Conservation (phyloP, 1,284 basidiomycete genomes). For the Volvariella surrecta region DNA sequence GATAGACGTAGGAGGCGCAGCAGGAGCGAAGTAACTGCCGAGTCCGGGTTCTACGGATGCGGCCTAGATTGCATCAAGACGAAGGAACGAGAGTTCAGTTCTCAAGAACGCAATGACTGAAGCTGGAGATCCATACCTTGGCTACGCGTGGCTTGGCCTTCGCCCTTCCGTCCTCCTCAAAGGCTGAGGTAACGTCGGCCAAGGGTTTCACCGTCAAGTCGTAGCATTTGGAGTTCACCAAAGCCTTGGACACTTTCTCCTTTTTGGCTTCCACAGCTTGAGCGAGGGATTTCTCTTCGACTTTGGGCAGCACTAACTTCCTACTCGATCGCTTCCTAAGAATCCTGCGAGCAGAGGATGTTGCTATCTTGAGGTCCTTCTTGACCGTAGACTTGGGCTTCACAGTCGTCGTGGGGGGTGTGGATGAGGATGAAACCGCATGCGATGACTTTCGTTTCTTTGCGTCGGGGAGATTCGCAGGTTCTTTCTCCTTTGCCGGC, state of each 20-base stretch:
- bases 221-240: constrained; percentile 48
- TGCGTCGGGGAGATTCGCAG: constrained; percentile 30
- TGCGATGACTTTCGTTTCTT: constrained; percentile 52
- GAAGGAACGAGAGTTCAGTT: not conserved
- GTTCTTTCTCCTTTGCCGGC: constrained; percentile 35
- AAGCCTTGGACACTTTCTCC: constrained; percentile 10
- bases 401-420: constrained; percentile 17
- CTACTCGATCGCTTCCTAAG: constrained; percentile 23
- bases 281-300: constrained; percentile 32
- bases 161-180: constrained; percentile 14
- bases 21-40: constrained; percentile 42
- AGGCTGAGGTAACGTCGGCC: constrained; percentile 54
- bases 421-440: constrained; percentile 16
- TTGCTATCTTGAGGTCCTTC: constrained; percentile 24
- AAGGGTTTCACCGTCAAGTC: constrained; percentile 56
- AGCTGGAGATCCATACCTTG: not conserved
- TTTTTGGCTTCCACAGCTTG: constrained; percentile 20
- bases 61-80: constrained; percentile 25
- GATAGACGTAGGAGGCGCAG: constrained; percentile 13
- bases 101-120: not conserved
- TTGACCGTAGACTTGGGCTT: constrained; percentile 17
- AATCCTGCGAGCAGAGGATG: constrained; percentile 28
- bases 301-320: constrained; percentile 27
- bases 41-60: constrained; percentile 42
- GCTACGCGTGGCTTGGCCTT: not conserved